Base-by-base conservation (phyloP, 345 rosid genomes). In the Carallia brachiata region DNA sequence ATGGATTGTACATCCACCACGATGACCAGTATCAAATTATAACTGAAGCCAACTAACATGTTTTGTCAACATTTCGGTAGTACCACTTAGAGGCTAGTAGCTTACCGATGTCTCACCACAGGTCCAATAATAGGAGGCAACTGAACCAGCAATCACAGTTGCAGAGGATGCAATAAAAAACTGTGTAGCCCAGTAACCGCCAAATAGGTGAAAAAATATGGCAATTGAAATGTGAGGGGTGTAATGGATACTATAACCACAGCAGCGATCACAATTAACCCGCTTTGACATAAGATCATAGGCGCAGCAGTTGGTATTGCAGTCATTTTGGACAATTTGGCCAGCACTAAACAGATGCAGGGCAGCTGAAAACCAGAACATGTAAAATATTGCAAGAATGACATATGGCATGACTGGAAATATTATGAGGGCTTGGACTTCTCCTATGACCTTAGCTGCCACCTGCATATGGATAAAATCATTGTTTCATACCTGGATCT, bases 401-500 rank as follows among this genome's bases (percentile, higher is more conserved):
- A 69, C 77, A 67, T 86, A 90, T 47, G 97, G 99, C 62, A 92
- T 81, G 78, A 86, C 74, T 2, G 99, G 97, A 79, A 87, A 95
- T 62, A 95, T 85, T 56, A 95, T 86, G 73, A 95, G 89, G 2
- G 97, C 99, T 73, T 85, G 97, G 73, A 90, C 97, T 86, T 95
- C 99, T 75, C 97, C 96, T 27, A 95, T 86, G 70, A 95, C 93
- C 82, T 95, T 95, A n/a, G 97, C 97, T 72, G 99, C 97, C 56
- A 95, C 99, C 99, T 94, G 88, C 67, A 75, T 3, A 70, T 63
- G 69, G 48, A 73, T 23, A 47, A 56, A 39, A 61, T 52, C 18
- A 40, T 12, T n/a, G 44, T 6, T 63, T 48, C 40, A 39, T 17
- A 58, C 57, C 23, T 6, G 37, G 23, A 54, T 31, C 56, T 32